Base-by-base conservation (phyloP, 805 yeast genomes). In the Danielia reshetovae region DNA sequence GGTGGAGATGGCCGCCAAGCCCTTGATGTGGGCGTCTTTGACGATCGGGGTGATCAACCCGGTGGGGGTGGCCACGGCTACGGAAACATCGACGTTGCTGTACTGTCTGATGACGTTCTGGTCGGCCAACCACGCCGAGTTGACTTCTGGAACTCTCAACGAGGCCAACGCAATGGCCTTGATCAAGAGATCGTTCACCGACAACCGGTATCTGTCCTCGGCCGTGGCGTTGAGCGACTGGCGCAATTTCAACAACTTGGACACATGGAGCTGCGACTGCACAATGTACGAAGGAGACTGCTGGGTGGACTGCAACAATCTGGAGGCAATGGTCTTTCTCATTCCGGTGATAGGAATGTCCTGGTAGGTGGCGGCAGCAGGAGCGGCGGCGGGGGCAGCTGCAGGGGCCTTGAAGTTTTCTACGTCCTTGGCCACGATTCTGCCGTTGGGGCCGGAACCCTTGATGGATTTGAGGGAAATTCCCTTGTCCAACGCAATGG, bases 31-130 rank as follows among this genome's bases (percentile, higher is more conserved):
- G 29, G 95, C 97, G 57, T 81, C 74, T 65, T 79, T 81, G 49
- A 93, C 89, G 54, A 93, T 90, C 49, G 99, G 99, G 34, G 99
- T 93, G 62, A 93, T 82, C 51, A 93, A 75, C 33, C 99, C 99
- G 33, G 95, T 78, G 61, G 97, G 97, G 13, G 98, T 93, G 42
- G 98, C 93, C 45, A 93, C 99, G 26, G 99, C 99, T 42, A 90
- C 97, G 16, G 97, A 88, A 38, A 93, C 95, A 57, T 93, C 99
- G 36, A 90, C 97, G 54, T 78, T 82, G 55, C 74, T 71, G 77
- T 79, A 93, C 69, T 85, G 89, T 72, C 99, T 85, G 50, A 93
- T 86, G 54, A 90, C 82, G 48, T 88, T 87, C 69, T 93, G 83
- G 25, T 74, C 66, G 60, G 81, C 95, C 54, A 93, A 75, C 93